Base-by-base conservation (phyloP, 2,329 filamentous ascomycete species). In the Fusarium beomiforme region DNA sequence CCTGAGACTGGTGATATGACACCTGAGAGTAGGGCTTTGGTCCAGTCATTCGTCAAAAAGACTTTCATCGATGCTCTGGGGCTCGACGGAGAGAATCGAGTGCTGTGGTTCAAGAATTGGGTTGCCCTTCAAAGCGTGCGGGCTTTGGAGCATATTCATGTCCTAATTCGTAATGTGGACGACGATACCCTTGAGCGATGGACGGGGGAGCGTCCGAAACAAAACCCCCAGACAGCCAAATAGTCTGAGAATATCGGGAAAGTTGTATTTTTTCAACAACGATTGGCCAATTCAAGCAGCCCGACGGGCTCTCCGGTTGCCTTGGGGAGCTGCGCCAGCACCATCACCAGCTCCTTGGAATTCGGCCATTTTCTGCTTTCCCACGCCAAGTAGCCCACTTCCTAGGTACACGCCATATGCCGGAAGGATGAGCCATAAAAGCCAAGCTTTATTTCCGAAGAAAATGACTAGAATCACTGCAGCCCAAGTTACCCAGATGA, bases 21-120 rank as follows among this genome's bases (percentile, higher is more conserved):
- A 5, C 81, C 87, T 0, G 86, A 90, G 77, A 92, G 91, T 64
- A 87, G 90, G 57, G 81, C 81, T 42, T 80, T 87, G 64, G 91
- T 97, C 39, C 86, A 89, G 49, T 84, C 85, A 13, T 98, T 93
- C 78, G 90, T 97, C 34, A 81, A 88, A 71, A 85, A 83, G 69
- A 91, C 87, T 19, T 98, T 98, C 78, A 83, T 87, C 36, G 83
- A 87, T n/a, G 82, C 80, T 33, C 81, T 93, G 16, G 86, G 85
- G 0, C 79, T 80, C 0, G 82, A 80, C 6, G 86, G 85, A n/a
- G 80, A 82, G 61, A 81, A 85, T 9, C 83, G 82, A 51, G 88
- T 91, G 46, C 79, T 94, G 67, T 98, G 94, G 94, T 98, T 98
- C 83, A 97, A 95, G 86, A 98, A 98, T 76, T 97, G 94, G 94